Conservation (phyloP, 2,329 filamentous ascomycete genomes). For the Colletotrichum sp. region DNA sequence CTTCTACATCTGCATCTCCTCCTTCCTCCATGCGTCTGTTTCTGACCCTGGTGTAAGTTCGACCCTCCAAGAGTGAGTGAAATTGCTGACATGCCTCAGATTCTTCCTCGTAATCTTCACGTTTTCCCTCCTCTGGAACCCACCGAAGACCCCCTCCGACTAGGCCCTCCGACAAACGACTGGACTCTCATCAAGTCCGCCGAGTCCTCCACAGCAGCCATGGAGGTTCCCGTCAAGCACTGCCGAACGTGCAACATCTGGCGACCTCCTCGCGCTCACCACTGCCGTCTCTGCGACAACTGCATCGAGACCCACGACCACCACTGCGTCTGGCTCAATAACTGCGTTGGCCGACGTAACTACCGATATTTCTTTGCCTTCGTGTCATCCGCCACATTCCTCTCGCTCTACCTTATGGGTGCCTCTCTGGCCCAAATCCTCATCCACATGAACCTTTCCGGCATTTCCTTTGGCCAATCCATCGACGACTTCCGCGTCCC, state of each 20-base stretch:
- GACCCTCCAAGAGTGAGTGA: neutral
- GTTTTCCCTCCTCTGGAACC: slow-evolving; percentile 79
- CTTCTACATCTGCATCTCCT: slow-evolving; percentile 89
- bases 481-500: slow-evolving; percentile 77
- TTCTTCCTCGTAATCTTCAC: slow-evolving; percentile 90
- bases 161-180: slow-evolving; percentile 87
- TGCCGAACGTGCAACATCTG: slow-evolving; percentile 98
- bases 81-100: slow-evolving; percentile 52
- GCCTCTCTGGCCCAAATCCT: slow-evolving; percentile 83
- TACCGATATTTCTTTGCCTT: slow-evolving; percentile 98
- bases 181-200: slow-evolving; percentile 92
- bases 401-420: slow-evolving; percentile 77
- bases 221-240: slow-evolving; percentile 98
- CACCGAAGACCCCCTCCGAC: slow-evolving; percentile 78
- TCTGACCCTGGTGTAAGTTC: slow-evolving; percentile 88
- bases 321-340: slow-evolving; percentile 99
- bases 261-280: slow-evolving; percentile 93
- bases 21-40: slow-evolving; percentile 90
- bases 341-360: slow-evolving; percentile 95
- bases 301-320: slow-evolving; percentile 98
- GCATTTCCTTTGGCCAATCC: slow-evolving; percentile 70
- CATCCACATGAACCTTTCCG: slow-evolving; percentile 68
- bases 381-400: slow-evolving; percentile 77
- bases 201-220: slow-evolving; percentile 77
- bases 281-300: slow-evolving; percentile 96